Evolutionary conservation across 352 stramenopile species (phyloP).

Genomic region (Nannochloropsis limnetica): DNA sequence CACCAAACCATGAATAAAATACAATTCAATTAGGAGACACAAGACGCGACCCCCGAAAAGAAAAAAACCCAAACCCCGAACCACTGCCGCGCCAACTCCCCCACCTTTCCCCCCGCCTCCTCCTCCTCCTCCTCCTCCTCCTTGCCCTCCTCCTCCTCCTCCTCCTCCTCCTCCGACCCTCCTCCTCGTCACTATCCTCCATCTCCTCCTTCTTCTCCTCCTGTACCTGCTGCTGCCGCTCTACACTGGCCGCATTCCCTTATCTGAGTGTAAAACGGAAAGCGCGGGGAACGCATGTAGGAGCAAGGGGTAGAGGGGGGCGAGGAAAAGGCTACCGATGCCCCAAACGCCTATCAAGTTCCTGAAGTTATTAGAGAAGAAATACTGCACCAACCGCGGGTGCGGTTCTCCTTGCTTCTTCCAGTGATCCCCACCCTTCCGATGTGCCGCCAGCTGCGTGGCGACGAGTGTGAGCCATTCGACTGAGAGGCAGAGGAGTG

Average conservation of each 20-base stretch:
- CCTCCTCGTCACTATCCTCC: too few species aligned
- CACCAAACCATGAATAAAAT: not conserved
- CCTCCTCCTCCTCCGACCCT: too few species aligned
- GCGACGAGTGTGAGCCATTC: not conserved
- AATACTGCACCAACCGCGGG: not conserved
- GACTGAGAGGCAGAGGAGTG: not conserved
- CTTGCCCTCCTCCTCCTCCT: too few species aligned
- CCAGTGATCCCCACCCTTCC: not conserved
- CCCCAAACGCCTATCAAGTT: not conserved
- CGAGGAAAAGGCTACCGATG: constrained; percentile 1
- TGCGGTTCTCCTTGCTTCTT: not conserved
- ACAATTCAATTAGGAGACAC: not conserved
- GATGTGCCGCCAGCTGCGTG: not conserved
- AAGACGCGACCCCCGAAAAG: not conserved
- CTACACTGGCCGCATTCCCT: too few species aligned
- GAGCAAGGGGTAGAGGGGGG: constrained; percentile 11
- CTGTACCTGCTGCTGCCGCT: too few species aligned
- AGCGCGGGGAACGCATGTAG: not conserved
- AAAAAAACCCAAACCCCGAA: not conserved
- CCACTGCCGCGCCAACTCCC: not conserved
- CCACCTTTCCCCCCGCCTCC: not conserved
- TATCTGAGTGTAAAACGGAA: not conserved
- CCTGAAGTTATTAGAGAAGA: constrained; percentile 24
- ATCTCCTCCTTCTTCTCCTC: too few species aligned
- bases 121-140: not conserved